Evolutionary conservation across 2,329 filamentous ascomycete genomes (phyloP).

Genomic region (Alternaria infectoria): DNA sequence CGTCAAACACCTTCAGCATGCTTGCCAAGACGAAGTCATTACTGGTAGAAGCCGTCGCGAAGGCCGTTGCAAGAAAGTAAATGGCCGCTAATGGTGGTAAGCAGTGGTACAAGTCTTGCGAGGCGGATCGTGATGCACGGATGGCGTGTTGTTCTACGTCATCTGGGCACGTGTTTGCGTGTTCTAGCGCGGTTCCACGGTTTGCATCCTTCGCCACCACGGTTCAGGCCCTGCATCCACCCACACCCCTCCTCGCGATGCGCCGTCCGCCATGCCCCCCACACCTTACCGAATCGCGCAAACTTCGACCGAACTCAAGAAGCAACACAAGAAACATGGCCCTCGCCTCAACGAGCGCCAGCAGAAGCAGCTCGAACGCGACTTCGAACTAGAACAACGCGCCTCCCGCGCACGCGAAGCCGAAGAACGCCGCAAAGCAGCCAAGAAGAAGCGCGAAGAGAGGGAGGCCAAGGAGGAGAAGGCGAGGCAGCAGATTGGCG

Average conservation of each 20-base stretch:
- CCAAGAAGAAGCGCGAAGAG: constrained; percentile 41
- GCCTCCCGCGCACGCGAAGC: constrained; percentile 41
- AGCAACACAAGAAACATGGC: constrained; percentile 40
- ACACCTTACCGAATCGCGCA: constrained; percentile 36
- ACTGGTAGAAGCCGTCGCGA: neutral
- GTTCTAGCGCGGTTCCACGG: constrained; percentile 9
- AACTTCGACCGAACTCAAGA: constrained; percentile 45
- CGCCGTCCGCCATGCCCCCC: constrained; percentile 29
- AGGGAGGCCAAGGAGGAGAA: constrained; percentile 41
- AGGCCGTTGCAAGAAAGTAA: neutral
- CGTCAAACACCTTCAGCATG: neutral
- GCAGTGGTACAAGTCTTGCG: neutral
- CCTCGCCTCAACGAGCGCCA: constrained; percentile 32
- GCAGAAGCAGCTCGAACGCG: constrained; percentile 40
- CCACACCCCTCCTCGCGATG: constrained; percentile 11
- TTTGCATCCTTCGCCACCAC: constrained; percentile 7
- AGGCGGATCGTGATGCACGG: neutral
- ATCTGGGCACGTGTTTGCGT: constrained; percentile 9
- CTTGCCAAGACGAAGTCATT: neutral
- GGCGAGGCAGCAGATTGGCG: constrained; percentile 35
- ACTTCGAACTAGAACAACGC: constrained; percentile 39
- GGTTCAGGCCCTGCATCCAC: neutral
- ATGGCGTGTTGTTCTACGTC: neutral
- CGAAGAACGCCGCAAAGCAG: constrained; percentile 36
- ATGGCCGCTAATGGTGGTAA: neutral